Base-by-base conservation (phyloP, 495 filamentous ascomycete genomes). In the Xylaria longipes region DNA sequence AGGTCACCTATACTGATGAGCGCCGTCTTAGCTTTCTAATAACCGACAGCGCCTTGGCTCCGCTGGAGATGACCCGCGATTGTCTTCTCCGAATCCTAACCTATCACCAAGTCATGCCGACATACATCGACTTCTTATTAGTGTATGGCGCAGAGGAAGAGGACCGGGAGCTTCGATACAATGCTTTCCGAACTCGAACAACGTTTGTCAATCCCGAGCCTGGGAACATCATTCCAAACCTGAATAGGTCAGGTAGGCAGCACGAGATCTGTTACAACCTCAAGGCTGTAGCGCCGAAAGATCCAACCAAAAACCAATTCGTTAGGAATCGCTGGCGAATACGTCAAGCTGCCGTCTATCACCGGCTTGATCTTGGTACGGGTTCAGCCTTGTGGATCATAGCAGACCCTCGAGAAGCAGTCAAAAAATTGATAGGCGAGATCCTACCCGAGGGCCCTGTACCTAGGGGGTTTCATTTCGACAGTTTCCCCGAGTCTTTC, bases 101-200 rank as follows among this genome's bases (percentile, higher is more conserved):
- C 0, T 84, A 80, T 68, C 79, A 84, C 70, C 83, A 84, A 73
- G 81, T 85, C 12, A 83, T 82, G 76, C 79, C 81, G 1, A 74
- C 69, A 1, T 84, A 80, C 70, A 62, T 85, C 4, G 82, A 85
- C 68, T 83, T 84, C 70, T 39, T 84, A 3, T 72, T 71, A 12
- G 77, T 78, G 9, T 85, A 84, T 58, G 83, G 83, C 29, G 52
- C 71, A 69, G 62, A 73, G n/a, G 39, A 68, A 39, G 41, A 37
- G 48, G 56, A 65, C 2, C 57, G 64, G 8, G 74, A 76, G 25
- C 52, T 76, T 20, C 61, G 72, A 17, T 71, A 68, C 60, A 73
- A 72, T 57, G 72, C 68, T 33, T 76, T 76, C 45, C 70, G 65
- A 74, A 82, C 63, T 62, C 74, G 39, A 35, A 69, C 61, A 25